Percentiles rank a stretch among this genome's conserved stretches.
Conservation (phyloP, 2,329 filamentous ascomycete genomes). For the Hymenoscyphus repandus region DNA sequence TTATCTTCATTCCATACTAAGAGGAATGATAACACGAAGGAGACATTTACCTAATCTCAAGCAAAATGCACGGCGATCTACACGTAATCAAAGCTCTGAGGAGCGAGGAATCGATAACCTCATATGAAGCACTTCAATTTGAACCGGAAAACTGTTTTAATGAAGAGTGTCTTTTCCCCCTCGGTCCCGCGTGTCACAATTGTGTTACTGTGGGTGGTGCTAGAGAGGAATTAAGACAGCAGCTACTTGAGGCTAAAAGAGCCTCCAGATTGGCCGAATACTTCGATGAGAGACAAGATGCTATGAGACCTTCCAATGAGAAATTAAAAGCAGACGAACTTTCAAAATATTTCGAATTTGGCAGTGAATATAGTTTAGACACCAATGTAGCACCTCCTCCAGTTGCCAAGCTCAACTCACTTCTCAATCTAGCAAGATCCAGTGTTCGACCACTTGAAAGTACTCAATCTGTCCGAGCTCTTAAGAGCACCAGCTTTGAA, state of each 20-base stretch:
- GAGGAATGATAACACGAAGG: not conserved
- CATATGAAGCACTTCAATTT: not conserved
- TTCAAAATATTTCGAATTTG: no score
- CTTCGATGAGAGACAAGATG: no score
- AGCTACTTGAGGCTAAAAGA: not conserved
- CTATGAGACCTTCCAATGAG: no score
- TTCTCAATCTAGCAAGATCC: not conserved
- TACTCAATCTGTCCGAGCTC: not conserved
- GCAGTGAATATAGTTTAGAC: not conserved
- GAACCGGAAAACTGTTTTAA: slow-evolving; percentile 14
- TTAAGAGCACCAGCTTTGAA: not conserved
- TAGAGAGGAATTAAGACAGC: not conserved
- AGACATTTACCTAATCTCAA: not conserved
- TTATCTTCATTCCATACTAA: not conserved
- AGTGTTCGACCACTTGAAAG: not conserved
- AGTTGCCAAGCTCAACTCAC: not conserved
- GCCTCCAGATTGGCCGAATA: not conserved
- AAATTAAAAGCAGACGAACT: no score
- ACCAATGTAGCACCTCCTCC: not conserved
- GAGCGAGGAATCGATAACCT: slow-evolving; percentile 3
- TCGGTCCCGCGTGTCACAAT: slow-evolving; percentile 7
- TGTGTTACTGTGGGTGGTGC: not conserved
- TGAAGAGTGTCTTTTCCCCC: slow-evolving; percentile 12
- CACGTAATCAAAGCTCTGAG: slow-evolving; percentile 4
- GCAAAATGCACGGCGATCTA: not conserved